Evolutionary conservation across 331 rosid species (phyloP), one percentile per base, ranked within the genome.

Genomic region (Quercus tomentella): DNA sequence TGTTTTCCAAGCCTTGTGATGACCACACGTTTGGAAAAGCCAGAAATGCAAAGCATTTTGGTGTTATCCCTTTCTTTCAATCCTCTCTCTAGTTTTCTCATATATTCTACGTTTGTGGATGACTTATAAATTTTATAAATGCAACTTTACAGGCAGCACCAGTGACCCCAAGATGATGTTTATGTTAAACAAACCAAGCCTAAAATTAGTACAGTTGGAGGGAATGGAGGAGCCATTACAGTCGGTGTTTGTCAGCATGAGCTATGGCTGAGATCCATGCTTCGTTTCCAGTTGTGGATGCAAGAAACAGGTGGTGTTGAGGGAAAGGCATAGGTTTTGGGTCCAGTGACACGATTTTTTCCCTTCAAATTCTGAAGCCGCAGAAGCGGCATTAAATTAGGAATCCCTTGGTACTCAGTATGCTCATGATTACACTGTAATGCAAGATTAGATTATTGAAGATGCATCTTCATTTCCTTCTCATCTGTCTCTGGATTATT

Each of bases 111-210:
- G 28, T 26, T 55, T 72, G 58, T 66, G 54, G 76, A 15, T 57
- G 21, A 70, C 30, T 25, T 45, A 54, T 62, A 80, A 71, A 77
- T 86, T 67, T 2, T 86, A 52, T 67, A 37, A 67, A 87, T 77
- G 68, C 87, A 87, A 88, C 84, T 31, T 56, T 76, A 79, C 84
- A 79, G 70, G 78, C 72, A 14, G 62, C 84, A 9, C 78, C 80
- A 41, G 81, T 57, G 43, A 16, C 30, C 28, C n/a, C 84, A 9
- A 75, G 83, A 79, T 83, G 83, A 84, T 49, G 7, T 7, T 23
- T 55, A 56, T 43, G 20, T 17, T 17, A 56, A 75, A 72, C 73
- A 83, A 83, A 77, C 35, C 70, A 30, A 58, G 82, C 79, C 61
- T 67, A 85, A 56, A 73, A 23, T 43, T 68, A 9, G 71, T 65